Evolutionary conservation across 495 filamentous ascomycete genomes (phyloP), one percentile per base, ranked within the genome.

Genomic region (Penicillium flavigenum): DNA sequence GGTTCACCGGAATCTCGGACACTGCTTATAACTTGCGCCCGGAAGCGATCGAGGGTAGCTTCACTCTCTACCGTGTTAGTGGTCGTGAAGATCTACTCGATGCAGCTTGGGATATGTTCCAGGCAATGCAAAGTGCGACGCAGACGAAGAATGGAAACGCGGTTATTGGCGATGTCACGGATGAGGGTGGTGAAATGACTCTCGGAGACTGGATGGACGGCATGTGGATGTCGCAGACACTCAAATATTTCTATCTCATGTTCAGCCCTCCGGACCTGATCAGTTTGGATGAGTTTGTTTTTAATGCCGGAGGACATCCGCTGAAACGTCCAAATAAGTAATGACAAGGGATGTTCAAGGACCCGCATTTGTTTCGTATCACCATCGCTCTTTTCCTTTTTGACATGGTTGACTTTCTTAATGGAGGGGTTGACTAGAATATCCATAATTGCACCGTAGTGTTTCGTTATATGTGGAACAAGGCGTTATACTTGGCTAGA

Each of bases 161-260:
- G 7, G 79, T 75, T 4, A 66, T 86, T 9, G 47, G 46, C 16
- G 72, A 83, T 59, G 79, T 84, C 7, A 71, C 62, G 17, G 38
- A 41, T 16, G 51, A 54, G 17, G 54, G 54, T 12, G 39, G 24
- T 1, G 45, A 61, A 2, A 65, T 70, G 10, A 46, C 55, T 9
- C 59, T 66, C 22, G 32, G 57, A 20, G 73, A 83, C 57, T 66
- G 65, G 16, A 81, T 80, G 74, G 76, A 81, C 63, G 73, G 76
- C 44, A 85, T 83, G 58, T 86, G 82, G 81, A 70, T 83, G 63
- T 80, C 80, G 29, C 86, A 88, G 75, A 85, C 86, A n/a, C 67
- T 88, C 50, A 90, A 88, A 70, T 90, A 88, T 60, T 87, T 87
- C 59, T 89, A 87, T 65, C 67, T 88, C 31, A 75, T 86, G 5